A percentile compares a stretch with the other conserved stretches of the same genome.
These are phyloP conservation scores for Aureobasidium leucospermi DNA, from an alignment of 2,329 filamentous ascomycete genomes.

Conservation along the genomic window DNA sequence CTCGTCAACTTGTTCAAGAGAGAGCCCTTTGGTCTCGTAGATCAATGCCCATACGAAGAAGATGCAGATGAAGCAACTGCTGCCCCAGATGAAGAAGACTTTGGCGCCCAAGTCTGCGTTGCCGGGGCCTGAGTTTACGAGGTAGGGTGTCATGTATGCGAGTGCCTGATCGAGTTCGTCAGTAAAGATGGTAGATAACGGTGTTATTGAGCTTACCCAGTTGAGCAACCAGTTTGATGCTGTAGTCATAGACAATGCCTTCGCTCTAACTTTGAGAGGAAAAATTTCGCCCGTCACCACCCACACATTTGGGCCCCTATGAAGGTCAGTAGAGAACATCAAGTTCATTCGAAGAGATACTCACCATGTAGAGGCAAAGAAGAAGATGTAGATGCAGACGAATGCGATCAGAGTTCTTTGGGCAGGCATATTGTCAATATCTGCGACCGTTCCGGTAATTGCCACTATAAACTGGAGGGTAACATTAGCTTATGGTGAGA, in stretches of 20 bases:
- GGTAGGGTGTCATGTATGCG: slow-evolving; percentile 62
- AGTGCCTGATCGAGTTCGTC: slow-evolving; percentile 44
- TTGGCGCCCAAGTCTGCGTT: slow-evolving; percentile 52
- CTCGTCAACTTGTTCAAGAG: slow-evolving; percentile 76
- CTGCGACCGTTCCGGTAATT: slow-evolving; percentile 34
- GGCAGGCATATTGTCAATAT: slow-evolving; percentile 21
- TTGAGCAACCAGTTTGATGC: slow-evolving; percentile 50
- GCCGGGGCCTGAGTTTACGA: slow-evolving; percentile 60
- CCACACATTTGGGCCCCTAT: slow-evolving; percentile 26
- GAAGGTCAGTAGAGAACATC: no score
- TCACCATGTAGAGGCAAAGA: slow-evolving; percentile 32
- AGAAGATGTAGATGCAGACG: slow-evolving; percentile 33
- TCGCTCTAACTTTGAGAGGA: slow-evolving; percentile 41
- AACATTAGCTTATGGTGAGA: not conserved
- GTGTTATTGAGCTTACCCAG: slow-evolving; percentile 36
- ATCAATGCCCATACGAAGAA: slow-evolving; percentile 41
- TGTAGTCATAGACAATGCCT: slow-evolving; percentile 33
- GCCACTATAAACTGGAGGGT: slow-evolving; percentile 44
- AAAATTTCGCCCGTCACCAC: slow-evolving; percentile 44
- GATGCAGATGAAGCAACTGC: slow-evolving; percentile 48
- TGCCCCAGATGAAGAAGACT: slow-evolving; percentile 42
- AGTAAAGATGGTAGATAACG: not conserved
- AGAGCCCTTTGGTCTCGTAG: slow-evolving; percentile 81
- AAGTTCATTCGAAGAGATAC: no score
- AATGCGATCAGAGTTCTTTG: slow-evolving; percentile 30